A percentile compares a stretch with the other conserved stretches of the same genome.
phyloP scores from a whole-genome alignment of 2,329 filamentous ascomycete species.

The Fusarium sp. region DNA sequence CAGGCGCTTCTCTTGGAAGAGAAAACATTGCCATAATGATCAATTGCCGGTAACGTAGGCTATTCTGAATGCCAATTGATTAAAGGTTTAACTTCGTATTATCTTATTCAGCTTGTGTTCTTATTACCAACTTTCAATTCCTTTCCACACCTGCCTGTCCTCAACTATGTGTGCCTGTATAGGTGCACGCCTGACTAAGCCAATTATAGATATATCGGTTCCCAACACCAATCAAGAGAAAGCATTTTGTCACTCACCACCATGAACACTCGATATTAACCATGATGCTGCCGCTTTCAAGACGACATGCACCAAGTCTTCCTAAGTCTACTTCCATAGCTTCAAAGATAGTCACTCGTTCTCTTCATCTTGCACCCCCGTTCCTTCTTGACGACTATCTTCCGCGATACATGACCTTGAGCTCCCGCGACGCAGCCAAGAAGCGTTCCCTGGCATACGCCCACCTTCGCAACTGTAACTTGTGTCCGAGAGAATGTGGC shows the following conservation, averaged over 20 bases:
- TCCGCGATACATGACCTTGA: constrained; percentile 78
- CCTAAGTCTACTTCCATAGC: constrained; percentile 4
- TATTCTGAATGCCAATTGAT: too few relatives aligned
- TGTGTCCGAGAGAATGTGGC: constrained; percentile 82
- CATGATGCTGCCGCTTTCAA: constrained; percentile 36
- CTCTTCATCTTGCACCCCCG: constrained; percentile 68
- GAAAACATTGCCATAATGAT: neutral
- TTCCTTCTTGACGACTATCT: constrained; percentile 82
- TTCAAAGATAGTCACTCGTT: constrained; percentile 24
- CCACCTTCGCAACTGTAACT: constrained; percentile 82
- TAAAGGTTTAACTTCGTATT: too few relatives aligned
- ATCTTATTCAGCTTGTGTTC: neutral
- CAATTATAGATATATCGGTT: neutral
- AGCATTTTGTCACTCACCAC: constrained; percentile 39
- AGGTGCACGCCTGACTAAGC: constrained; percentile 33
- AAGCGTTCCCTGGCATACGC: constrained; percentile 81
- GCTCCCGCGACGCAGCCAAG: constrained; percentile 75
- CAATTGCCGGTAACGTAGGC: neutral
- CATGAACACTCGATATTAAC: constrained; percentile 19
- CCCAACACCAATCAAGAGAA: constrained; percentile 44
- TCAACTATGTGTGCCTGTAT: neutral
- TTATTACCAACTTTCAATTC: neutral
- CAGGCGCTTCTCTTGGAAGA: neutral
- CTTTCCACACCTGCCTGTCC: neutral
- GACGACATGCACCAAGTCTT: constrained; percentile 2